Base-by-base conservation (phyloP, 108 stramenopile genomes). In the Chaetoceros muelleri region DNA sequence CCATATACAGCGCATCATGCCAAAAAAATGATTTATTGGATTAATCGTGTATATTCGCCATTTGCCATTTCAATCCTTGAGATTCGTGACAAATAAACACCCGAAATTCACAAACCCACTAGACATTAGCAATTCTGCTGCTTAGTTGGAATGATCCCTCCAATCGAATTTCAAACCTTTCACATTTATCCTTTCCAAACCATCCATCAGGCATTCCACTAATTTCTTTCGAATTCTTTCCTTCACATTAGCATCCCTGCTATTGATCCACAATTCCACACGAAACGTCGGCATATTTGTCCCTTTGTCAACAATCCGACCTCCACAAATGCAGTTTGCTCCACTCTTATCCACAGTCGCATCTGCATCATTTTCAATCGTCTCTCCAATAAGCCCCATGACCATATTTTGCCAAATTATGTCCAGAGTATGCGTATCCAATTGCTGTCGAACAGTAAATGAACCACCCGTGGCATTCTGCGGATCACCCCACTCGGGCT, bases 401-500 rank as follows among this genome's bases (percentile, higher is more conserved):
- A 94, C 90, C 45, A 94, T 71, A 62, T 96, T 96, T 55, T 74
- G 65, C 93, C 93, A 96, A 61, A 79, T 90, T 30, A 84, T 51
- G 72, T 96, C 89, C 64, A 93, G 57, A 30, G 79, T 70, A 27
- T 87, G 82, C 29, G 67, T 28, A 54, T 89, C 87, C 47, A 89
- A 67, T 57, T 64, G 70, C 28, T 81, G 77, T 53, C 93, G 77
- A 63, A 82, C 83, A 61, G 80, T 88, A 82, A 87, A 94, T 67
- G 93, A 88, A 56, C 89, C 91, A 24, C 95, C 95, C 31, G 68
- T 64, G 47, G 76, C 69, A 79, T 96, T 96, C 44, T 71, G 62
- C 16, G 85, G 75, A 63, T 94, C 95, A 57, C 87, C 92, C 95
- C 95, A 96, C 71, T 92, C 93, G 1, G 95, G 95, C 69, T 87